Base-by-base conservation (phyloP, 352 stramenopile genomes). In the Phytophthora sp. region DNA sequence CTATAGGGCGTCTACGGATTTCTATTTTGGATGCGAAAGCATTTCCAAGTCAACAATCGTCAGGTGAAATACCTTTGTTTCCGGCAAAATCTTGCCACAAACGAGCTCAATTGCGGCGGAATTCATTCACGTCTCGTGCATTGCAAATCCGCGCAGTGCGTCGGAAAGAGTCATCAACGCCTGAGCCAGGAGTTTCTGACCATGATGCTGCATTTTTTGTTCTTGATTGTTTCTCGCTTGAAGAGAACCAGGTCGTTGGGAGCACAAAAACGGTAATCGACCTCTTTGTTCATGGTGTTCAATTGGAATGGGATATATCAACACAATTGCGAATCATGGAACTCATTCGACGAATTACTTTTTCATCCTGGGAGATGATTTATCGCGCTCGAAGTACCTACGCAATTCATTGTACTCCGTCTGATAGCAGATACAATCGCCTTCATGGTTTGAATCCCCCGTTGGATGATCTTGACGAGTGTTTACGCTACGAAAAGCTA, bases 301-400 rank as follows among this genome's bases (percentile, higher is more conserved):
- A 57, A 38, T 71, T 77, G 29, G 53, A 79, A 24, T 94, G 83
- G 84, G 63, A 78, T 41, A 70, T 91, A 23, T 21, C 71, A 30
- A 77, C 66, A 0, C 84, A 93, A 49, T 55, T 91, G n/a, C 74
- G 86, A 5, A 56, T 91, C 4, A 82, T 78, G 26, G 84, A 92
- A 21, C 64, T 93, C 15, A 71, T 93, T 20, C 71, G 85, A 47
- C 61, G 71, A 52, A 86, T 93, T 24, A 93, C 85, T 0, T 88
- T 80, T 54, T 80, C 86, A 2, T 63, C 69, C 3, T 95, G 86
- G 82, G 79, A 93, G 44, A 92, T 95, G 86, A 79, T 95, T 8
- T 95, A 90, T 69, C 65, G 66, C 2, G 73, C 84, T 53, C 83
- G 84, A 31, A 77, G 76, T 42, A 47, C 76, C 9, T 93, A 93